phyloP scores from a whole-genome alignment of 2,329 filamentous ascomycete species.

The Exophiala phaeomuriformis region DNA sequence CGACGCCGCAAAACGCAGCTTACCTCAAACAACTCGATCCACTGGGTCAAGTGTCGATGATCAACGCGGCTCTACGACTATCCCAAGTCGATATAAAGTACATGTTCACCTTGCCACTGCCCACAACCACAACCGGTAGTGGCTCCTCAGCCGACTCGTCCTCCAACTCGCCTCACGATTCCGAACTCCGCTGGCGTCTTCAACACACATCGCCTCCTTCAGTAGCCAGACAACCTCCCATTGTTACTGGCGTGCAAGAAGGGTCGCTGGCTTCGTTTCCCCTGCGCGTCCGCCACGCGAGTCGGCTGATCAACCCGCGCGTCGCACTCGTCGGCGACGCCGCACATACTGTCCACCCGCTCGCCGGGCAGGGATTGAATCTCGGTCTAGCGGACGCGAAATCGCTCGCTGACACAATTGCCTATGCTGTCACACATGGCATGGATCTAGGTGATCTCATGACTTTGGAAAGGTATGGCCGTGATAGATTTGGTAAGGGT shows the following conservation, averaged over 20 bases:
- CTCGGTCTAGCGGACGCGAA: constrained; percentile 85
- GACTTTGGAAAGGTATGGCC: constrained; percentile 72
- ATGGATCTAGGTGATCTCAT: constrained; percentile 77
- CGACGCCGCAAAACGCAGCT: constrained; percentile 70
- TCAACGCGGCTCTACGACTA: constrained; percentile 89
- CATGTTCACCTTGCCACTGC: constrained; percentile 61
- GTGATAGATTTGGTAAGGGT: constrained; percentile 63
- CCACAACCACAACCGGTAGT: too few relatives aligned
- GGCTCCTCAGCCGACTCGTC: too few relatives aligned
- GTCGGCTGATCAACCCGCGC: constrained; percentile 85
- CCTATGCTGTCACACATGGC: constrained; percentile 69
- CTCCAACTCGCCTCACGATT: constrained; percentile 9
- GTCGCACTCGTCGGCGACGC: constrained; percentile 88
- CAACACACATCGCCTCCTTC: constrained; percentile 55
- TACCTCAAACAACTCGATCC: constrained; percentile 67
- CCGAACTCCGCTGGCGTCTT: constrained; percentile 73
- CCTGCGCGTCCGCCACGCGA: constrained; percentile 83
- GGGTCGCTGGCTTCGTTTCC: constrained; percentile 83
- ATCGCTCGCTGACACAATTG: constrained; percentile 66
- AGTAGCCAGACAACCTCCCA: constrained; percentile 51
- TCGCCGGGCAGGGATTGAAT: constrained; percentile 91
- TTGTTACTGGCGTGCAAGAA: constrained; percentile 64
- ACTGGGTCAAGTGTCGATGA: constrained; percentile 71
- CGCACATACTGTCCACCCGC: constrained; percentile 88
- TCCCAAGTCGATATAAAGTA: constrained; percentile 71